Evolutionary conservation across 331 rosid species (phyloP), one percentile per base, ranked within the genome.

Genomic region (Phaseolus coccineus): DNA sequence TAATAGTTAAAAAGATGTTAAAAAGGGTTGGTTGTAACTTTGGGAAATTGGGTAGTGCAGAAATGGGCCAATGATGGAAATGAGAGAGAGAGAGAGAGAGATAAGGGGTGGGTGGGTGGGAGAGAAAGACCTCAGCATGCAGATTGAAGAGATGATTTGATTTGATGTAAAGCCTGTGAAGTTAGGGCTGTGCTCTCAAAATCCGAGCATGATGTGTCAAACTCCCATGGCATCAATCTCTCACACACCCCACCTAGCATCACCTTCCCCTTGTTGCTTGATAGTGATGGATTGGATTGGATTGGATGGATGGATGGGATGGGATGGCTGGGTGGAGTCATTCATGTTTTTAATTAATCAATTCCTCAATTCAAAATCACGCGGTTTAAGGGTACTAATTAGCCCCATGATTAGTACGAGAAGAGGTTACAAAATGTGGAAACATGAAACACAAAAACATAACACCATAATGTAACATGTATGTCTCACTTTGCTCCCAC

Each of bases 201-300:
- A 82, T 88, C 77, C 82, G 92, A 89, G 97, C 94, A 80, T 85
- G 94, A 85, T 90, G 91, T 85, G 94, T 90, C 97, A 89, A 87
- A 89, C 79, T 91, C 85, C 55, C 72, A 89, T 89, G 85, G 87
- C 86, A 87, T 89, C 97, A 90, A 89, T 90, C 81, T 46, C 73
- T 70, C 78, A 62, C 80, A 42, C 47, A 40, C 53, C 66, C 24
- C 22, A 10, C 51, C 66, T 35, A 53, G 48, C 76, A 82, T 69
- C 84, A 74, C 68, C 81, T 35, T 56, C 80, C 50, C 4, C 27
- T 70, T 33, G 74, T 63, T 57, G 15, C 71, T 59, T 79, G 93
- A 83, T 83, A 4, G 80, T 50, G 89, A 87, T 88, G 76, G 83
- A 82, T 70, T 81, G 55, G 80, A 70, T 82, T 78, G 14, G 80